These are phyloP conservation scores for Penicillium sclerotigenum DNA, from an alignment of 2,329 filamentous ascomycete genomes.

Conservation along the genomic window DNA sequence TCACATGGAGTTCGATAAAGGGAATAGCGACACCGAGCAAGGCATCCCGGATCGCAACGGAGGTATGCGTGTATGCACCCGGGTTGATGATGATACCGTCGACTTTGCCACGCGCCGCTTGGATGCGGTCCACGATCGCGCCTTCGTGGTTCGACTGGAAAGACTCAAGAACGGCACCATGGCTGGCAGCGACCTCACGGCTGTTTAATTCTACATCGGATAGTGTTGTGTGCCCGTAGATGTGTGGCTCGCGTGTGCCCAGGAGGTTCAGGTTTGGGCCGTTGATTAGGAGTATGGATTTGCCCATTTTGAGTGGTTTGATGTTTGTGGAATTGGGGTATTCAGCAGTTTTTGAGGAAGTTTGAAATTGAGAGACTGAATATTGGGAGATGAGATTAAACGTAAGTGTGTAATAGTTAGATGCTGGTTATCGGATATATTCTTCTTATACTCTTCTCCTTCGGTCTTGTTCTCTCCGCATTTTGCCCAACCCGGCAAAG, in stretches of 20 bases:
- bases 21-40: constrained; percentile 66
- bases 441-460: neutral
- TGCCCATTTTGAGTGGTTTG: constrained; percentile 25
- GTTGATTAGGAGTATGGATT: constrained; percentile 67
- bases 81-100: constrained; percentile 71
- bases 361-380: neutral
- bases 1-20: constrained; percentile 75
- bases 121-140: constrained; percentile 69
- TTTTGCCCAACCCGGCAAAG: constrained; percentile 14
- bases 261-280: constrained; percentile 82
- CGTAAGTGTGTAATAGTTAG: neutral
- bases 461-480: constrained; percentile 10
- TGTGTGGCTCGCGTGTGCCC: constrained; percentile 67
- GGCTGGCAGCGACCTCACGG: constrained; percentile 48
- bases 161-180: constrained; percentile 52
- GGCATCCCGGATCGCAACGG: constrained; percentile 72
- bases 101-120: constrained; percentile 57
- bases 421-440: neutral
- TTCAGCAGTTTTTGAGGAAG: neutral
- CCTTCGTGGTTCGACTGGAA: constrained; percentile 81
- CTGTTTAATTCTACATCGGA: constrained; percentile 56
- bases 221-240: constrained; percentile 71
- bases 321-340: neutral
- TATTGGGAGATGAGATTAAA: neutral
- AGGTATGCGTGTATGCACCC: constrained; percentile 72